These are phyloP conservation scores for Jaapia argillacea DNA, from an alignment of 768 basidiomycete species.

Conservation along the genomic window DNA sequence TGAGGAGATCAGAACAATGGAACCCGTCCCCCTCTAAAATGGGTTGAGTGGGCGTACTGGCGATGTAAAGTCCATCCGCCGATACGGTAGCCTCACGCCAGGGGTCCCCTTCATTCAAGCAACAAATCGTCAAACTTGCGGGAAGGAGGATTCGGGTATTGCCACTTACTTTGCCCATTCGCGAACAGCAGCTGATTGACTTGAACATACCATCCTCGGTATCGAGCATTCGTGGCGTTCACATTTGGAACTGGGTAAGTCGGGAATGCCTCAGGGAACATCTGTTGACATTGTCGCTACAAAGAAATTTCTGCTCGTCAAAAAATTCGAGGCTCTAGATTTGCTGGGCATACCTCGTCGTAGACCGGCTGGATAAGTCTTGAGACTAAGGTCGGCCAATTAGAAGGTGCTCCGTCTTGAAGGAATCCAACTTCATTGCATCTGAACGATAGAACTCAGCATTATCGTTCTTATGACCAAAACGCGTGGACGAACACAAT, in stretches of 20 bases:
- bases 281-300: conserved; percentile 60
- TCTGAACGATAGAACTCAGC: conserved; percentile 19
- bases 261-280: conserved; percentile 54
- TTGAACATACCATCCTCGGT: conserved; percentile 54
- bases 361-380: conserved; percentile 44
- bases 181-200: conserved; percentile 57
- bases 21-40: conserved; percentile 53
- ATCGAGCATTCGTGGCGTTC: conserved; percentile 33
- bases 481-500: conserved; percentile 19
- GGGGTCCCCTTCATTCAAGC: conserved; percentile 45
- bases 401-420: conserved; percentile 24
- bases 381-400: conserved; percentile 37
- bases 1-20: conserved; percentile 54
- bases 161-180: conserved; percentile 50
- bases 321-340: neutral
- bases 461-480: neutral
- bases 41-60: conserved; percentile 42
- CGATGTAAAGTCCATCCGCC: conserved; percentile 33
- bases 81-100: conserved; percentile 66
- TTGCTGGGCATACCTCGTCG: conserved; percentile 32
- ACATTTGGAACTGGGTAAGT: conserved; percentile 33
- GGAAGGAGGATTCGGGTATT: neutral
- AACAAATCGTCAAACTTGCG: neutral
- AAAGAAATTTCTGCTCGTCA: neutral
- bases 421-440: conserved; percentile 60